Evolutionary conservation across 345 rosid species (phyloP).

Genomic region (Luvunga scandens): DNA sequence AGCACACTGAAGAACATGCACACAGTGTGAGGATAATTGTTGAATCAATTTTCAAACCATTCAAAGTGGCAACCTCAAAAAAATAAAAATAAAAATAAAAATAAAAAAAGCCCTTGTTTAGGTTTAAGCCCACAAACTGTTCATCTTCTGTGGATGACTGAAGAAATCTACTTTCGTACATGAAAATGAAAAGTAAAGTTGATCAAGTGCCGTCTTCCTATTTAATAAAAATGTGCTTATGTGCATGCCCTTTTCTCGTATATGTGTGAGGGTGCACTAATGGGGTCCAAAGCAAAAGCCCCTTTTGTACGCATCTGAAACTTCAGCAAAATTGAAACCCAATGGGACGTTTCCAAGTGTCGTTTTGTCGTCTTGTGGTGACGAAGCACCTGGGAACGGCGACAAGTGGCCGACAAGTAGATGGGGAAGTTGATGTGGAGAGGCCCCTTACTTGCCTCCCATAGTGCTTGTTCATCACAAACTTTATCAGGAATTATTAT

Average conservation of each 20-base stretch:
- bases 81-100: too few relatives aligned
- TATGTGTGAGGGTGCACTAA: background rate
- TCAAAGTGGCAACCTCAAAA: too few relatives aligned
- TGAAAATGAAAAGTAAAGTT: background rate
- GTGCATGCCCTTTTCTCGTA: background rate
- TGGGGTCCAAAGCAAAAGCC: background rate
- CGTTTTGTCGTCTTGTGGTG: background rate
- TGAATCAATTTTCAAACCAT: background rate
- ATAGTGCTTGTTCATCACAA: slow-evolving; percentile 12
- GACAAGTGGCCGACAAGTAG: slow-evolving; percentile 38
- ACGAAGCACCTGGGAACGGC: slow-evolving; percentile 3
- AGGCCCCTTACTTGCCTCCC: slow-evolving; percentile 14
- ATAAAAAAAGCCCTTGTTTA: slow-evolving; percentile 4
- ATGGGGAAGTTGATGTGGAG: slow-evolving; percentile 23
- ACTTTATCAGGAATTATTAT: slow-evolving; percentile 11
- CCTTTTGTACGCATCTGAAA: background rate
- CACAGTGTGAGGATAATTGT: background rate
- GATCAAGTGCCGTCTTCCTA: background rate
- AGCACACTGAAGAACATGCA: background rate
- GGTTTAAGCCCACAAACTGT: slow-evolving; percentile 9
- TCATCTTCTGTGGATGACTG: background rate
- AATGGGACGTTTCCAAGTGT: background rate
- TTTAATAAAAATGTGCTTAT: background rate
- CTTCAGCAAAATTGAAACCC: background rate
- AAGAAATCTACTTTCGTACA: background rate